Percentiles rank a stretch among this genome's conserved stretches.
phyloP scores from a whole-genome alignment of 129 eudicot species.

The Heracleum sosnowskyi region DNA sequence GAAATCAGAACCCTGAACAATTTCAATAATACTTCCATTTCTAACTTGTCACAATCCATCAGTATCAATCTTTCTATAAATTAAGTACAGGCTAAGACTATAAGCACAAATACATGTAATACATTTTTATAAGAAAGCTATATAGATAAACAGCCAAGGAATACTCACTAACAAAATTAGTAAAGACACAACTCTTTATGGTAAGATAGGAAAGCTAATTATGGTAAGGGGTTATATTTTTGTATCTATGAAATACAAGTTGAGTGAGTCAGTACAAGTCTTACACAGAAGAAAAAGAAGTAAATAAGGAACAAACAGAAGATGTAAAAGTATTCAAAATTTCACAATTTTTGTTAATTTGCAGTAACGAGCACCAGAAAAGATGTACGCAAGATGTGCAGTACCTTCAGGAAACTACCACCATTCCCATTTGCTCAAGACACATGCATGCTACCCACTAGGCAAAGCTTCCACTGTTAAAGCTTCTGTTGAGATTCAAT shows the following conservation, averaged over 20 bases:
- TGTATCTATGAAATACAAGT: conserved; percentile 29
- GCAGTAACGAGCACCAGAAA: conserved; percentile 15
- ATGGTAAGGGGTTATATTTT: conserved; percentile 18
- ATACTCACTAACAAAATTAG: not conserved
- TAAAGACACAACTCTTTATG: not conserved
- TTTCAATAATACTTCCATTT: not conserved
- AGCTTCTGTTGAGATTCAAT: conserved; percentile 78
- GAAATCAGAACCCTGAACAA: not conserved
- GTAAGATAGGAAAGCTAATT: not conserved
- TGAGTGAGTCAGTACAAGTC: conserved; percentile 16
- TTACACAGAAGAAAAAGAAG: conserved; percentile 7
- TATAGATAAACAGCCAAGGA: not conserved
- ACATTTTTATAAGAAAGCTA: not conserved
- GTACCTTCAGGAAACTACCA: conserved; percentile 8
- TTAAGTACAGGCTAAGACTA: not conserved
- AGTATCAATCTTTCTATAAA: not conserved
- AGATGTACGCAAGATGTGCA: not conserved
- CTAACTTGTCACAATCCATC: not conserved
- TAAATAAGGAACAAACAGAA: conserved; percentile 16
- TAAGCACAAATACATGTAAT: not conserved
- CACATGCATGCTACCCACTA: conserved; percentile 5
- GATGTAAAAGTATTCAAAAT: conserved; percentile 27
- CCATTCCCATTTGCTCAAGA: not conserved
- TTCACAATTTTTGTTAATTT: conserved; percentile 18
- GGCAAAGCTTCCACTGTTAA: conserved; percentile 19